Percentiles rank a stretch among this genome's conserved stretches.
These are phyloP conservation scores for Discostella stelligeroides DNA, from an alignment of 108 stramenopile genomes.

Conservation along the genomic window DNA sequence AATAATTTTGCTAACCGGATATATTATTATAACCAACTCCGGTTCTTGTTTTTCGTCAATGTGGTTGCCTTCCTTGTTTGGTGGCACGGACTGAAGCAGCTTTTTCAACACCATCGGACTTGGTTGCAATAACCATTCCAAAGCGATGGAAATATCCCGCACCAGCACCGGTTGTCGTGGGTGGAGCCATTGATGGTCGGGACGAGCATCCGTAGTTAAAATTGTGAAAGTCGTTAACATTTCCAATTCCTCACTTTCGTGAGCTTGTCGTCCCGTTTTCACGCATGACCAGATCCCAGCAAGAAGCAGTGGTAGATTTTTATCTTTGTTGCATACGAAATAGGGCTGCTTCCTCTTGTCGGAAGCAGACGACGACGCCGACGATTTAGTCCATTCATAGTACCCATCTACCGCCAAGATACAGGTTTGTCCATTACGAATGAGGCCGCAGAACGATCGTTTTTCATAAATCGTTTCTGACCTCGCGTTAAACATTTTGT, in stretches of 20 bases:
- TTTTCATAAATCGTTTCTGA: slow-evolving; percentile 77
- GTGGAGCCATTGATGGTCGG: slow-evolving; percentile 66
- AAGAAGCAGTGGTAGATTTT: slow-evolving; percentile 47
- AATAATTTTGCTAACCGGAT: too few relatives aligned
- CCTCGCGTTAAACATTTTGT: slow-evolving; percentile 81
- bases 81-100: too few relatives aligned
- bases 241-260: slow-evolving; percentile 43
- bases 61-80: too few relatives aligned
- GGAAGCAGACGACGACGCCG: slow-evolving; percentile 8
- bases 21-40: too few relatives aligned
- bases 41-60: too few relatives aligned
- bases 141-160: slow-evolving; percentile 58
- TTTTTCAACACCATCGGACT: slow-evolving; percentile 31
- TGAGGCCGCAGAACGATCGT: slow-evolving; percentile 60
- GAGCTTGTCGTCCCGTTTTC: slow-evolving; percentile 41
- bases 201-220: slow-evolving; percentile 72
- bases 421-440: slow-evolving; percentile 54
- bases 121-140: slow-evolving; percentile 67
- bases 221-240: slow-evolving; percentile 70
- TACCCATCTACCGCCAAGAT: slow-evolving; percentile 82
- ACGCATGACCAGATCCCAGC: slow-evolving; percentile 75
- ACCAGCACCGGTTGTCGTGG: slow-evolving; percentile 72
- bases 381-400: slow-evolving; percentile 74
- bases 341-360: slow-evolving; percentile 76
- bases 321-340: slow-evolving; percentile 54